Evolutionary conservation across 2,329 filamentous ascomycete species (phyloP).

Genomic region (Colletotrichum lupini): DNA sequence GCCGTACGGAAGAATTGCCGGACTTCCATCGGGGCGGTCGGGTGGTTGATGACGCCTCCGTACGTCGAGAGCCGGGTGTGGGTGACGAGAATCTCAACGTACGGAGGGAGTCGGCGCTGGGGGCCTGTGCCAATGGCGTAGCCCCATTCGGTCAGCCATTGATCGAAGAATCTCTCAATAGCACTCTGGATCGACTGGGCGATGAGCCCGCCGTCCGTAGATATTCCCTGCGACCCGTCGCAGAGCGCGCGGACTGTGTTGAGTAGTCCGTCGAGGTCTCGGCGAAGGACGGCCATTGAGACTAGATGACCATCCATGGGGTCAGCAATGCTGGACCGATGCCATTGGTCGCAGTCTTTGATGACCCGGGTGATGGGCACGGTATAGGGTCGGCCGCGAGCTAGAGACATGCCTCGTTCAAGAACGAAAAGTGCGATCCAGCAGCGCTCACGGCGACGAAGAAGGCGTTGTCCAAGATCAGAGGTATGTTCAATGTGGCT

Average conservation of each 20-base stretch:
- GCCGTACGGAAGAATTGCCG: constrained; percentile 79
- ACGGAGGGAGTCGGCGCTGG: constrained; percentile 72
- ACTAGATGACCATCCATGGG: constrained; percentile 77
- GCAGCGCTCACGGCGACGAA: constrained; percentile 73
- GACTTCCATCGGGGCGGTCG: constrained; percentile 75
- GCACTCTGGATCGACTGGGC: constrained; percentile 68
- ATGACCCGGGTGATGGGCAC: constrained; percentile 75
- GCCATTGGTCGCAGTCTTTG: constrained; percentile 77
- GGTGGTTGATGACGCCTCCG: constrained; percentile 79
- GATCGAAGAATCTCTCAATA: constrained; percentile 74
- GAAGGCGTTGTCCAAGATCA: constrained; percentile 67
- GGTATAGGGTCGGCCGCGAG: constrained; percentile 75
- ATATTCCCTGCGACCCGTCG: constrained; percentile 62
- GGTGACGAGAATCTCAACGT: constrained; percentile 79
- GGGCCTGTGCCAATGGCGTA: constrained; percentile 64
- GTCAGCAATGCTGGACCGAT: constrained; percentile 71
- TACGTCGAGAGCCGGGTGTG: constrained; percentile 82
- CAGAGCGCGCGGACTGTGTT: constrained; percentile 68
- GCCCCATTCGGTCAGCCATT: constrained; percentile 74
- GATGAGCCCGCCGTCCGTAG: constrained; percentile 62
- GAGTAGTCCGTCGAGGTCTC: constrained; percentile 72
- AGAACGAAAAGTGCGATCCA: constrained; percentile 80
- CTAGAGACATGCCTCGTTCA: constrained; percentile 77
- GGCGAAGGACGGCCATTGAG: constrained; percentile 75
- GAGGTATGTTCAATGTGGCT: constrained; percentile 70